Evolutionary conservation across 345 rosid species (phyloP), one percentile per base, ranked within the genome.

Genomic region (Hibiscus mutabilis): DNA sequence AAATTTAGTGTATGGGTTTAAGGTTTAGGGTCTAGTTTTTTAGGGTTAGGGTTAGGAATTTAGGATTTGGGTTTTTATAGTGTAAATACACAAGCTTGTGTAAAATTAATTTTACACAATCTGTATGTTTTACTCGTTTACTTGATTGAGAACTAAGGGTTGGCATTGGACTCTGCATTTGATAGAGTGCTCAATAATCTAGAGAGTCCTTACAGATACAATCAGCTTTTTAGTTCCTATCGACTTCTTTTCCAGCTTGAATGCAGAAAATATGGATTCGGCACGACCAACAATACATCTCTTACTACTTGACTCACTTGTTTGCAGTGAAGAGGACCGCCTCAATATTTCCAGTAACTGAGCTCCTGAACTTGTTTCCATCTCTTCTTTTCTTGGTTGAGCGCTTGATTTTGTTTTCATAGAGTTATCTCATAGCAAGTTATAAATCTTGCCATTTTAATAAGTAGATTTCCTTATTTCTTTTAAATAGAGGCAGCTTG

Each of bases 201-300:
- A 56, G 15, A 70, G 25, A 42, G 29, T 46, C 22, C 18, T 71
- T 46, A 60, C 5, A 15, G 65, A 40, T 46, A 60, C 31, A 22
- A 27, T 55, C 66, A 57, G 75, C 57, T 13, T 9, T 31, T 73
- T 82, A 44, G 60, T 69, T 79, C 79, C 77, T 14, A 75, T 53
- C 10, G 77, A 55, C 71, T 83, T 87, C 76, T 76, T 81, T 29
- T 86, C 97, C 84, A 90, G 19, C 70, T 87, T 89, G 81, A 95
- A 95, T 22, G 98, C 88, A 75, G 93, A 84, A 79, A 88, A 89
- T 69, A 95, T 80, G 40, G 90, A 86, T 74, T 88, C 88, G n/a
- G 84, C 79, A 63, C 80, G 86, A 75, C 64, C 75, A 71, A 74
- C 80, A 74, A 76, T 65, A n/a, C 6, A 9, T 21, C 68, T 78